Conservation (phyloP, 2,329 filamentous ascomycete genomes). For the Albifimbria verrucaria region DNA sequence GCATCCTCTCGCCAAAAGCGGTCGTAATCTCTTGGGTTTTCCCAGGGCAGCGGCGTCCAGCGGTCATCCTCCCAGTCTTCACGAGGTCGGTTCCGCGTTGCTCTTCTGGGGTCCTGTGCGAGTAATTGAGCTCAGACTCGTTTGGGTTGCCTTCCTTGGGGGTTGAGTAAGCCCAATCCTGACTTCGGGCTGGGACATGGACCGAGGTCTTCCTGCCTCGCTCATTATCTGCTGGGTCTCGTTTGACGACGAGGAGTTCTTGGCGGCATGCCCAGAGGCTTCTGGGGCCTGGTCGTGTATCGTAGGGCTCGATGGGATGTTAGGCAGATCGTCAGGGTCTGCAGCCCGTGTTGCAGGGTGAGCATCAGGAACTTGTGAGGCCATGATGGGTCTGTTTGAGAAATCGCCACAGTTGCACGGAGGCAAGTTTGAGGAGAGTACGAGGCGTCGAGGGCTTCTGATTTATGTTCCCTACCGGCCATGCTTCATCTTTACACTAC, state of each 20-base stretch:
- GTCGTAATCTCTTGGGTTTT: slow-evolving; percentile 19
- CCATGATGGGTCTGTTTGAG: too few relatives aligned
- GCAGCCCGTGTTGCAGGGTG: neutral
- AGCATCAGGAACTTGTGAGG: neutral
- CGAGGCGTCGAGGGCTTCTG: too few relatives aligned
- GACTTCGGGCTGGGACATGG: neutral
- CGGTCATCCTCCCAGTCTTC: slow-evolving; percentile 21
- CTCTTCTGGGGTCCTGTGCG: slow-evolving; percentile 14
- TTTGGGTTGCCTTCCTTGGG: slow-evolving; percentile 1
- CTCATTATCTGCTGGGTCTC: neutral
- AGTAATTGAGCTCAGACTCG: slow-evolving; percentile 18
- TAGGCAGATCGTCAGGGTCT: neutral
- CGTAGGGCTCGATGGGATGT: neutral
- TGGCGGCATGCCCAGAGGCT: neutral
- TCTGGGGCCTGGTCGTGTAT: neutral
- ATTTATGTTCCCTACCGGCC: too few relatives aligned
- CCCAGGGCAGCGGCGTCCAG: slow-evolving; percentile 7
- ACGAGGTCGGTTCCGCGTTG: slow-evolving; percentile 17
- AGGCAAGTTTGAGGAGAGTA: too few relatives aligned
- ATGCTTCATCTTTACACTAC: too few relatives aligned
- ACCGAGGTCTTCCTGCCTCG: neutral
- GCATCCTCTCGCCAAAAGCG: slow-evolving; percentile 20
- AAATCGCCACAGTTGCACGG: too few relatives aligned
- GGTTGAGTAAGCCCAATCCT: neutral
- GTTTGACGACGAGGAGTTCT: neutral